Percentiles rank a stretch among this genome's conserved stretches.
These are phyloP conservation scores for Sporodiniella umbellata DNA, from an alignment of 371 early-diverging fungal species.

Conservation along the genomic window DNA sequence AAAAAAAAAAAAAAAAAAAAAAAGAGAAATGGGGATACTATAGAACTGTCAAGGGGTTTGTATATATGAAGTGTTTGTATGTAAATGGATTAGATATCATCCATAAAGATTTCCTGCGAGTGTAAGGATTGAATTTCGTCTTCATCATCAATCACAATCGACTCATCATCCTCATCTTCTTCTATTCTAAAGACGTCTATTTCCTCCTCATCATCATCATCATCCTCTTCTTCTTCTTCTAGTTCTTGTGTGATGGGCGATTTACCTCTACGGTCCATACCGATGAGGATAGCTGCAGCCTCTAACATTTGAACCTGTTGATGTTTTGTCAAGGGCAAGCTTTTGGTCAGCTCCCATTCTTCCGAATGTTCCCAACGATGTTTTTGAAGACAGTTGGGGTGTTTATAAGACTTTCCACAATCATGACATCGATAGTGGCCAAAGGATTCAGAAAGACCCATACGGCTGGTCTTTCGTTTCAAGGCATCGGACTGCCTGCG, in stretches of 20 bases:
- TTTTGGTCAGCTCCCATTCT: conserved; percentile 63
- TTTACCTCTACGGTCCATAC: conserved; percentile 38
- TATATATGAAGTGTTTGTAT: no score
- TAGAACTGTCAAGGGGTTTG: no score
- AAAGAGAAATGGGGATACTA: neutral
- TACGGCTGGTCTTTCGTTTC: conserved; percentile 13
- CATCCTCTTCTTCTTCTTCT: conserved; percentile 2
- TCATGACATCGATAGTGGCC: conserved; percentile 48
- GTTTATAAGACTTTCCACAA: conserved; percentile 73
- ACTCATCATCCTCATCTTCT: conserved; percentile 16
- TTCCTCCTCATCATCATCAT: conserved; percentile 11
- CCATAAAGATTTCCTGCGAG: conserved; percentile 22
- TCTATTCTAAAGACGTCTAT: conserved; percentile 2
- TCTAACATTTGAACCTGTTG: conserved; percentile 77
- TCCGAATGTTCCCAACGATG: conserved; percentile 76
- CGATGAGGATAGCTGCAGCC: conserved; percentile 67
- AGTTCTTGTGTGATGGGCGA: neutral
- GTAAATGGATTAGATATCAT: conserved; percentile 27
- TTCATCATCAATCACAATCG: conserved; percentile 25
- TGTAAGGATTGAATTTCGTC: conserved; percentile 10
- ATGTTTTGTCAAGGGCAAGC: conserved; percentile 66
- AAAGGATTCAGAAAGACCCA: conserved; percentile 23
- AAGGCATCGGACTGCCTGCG: conserved; percentile 14
- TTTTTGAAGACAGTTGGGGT: conserved; percentile 63
- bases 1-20: neutral